phyloP scores from a whole-genome alignment of 371 early-diverging fungal species.

The Rhizomucor pusillus region DNA sequence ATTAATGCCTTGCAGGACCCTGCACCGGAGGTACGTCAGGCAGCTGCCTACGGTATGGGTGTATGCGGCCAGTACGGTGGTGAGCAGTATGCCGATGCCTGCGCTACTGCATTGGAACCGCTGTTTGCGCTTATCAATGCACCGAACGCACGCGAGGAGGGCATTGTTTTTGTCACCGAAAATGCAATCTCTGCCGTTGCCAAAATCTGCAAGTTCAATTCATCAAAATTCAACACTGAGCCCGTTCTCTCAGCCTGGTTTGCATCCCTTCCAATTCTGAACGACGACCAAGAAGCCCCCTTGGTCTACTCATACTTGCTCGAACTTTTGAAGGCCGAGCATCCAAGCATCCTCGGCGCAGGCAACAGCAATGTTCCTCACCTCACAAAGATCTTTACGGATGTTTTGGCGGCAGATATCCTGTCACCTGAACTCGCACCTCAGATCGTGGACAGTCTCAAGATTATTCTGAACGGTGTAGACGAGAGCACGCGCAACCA shows the following conservation, averaged over 20 bases:
- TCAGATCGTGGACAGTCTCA: constrained; percentile 62
- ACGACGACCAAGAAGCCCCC: constrained; percentile 88
- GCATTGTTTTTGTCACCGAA: constrained; percentile 82
- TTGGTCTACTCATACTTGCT: constrained; percentile 74
- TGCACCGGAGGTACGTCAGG: constrained; percentile 81
- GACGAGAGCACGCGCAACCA: constrained; percentile 59
- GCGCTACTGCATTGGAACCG: constrained; percentile 59
- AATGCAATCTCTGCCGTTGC: constrained; percentile 88
- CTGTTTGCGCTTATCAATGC: constrained; percentile 66
- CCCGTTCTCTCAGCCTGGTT: constrained; percentile 77
- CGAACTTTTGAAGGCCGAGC: constrained; percentile 64
- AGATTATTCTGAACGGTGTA: constrained; percentile 53
- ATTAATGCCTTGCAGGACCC: constrained; percentile 64
- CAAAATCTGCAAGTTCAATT: constrained; percentile 77
- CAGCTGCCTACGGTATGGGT: constrained; percentile 91
- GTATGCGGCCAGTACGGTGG: constrained; percentile 86
- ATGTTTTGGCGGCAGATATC: constrained; percentile 67
- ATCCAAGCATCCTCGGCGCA: constrained; percentile 62
- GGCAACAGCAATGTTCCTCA: constrained; percentile 63
- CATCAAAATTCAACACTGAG: constrained; percentile 58
- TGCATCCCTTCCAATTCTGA: constrained; percentile 72
- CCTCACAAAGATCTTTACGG: constrained; percentile 65
- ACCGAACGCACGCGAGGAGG: constrained; percentile 66
- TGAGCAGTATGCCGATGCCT: constrained; percentile 66
- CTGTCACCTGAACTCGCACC: constrained; percentile 55